Base-by-base conservation (phyloP, 2,329 filamentous ascomycete genomes). In the Aspergillus proliferans region DNA sequence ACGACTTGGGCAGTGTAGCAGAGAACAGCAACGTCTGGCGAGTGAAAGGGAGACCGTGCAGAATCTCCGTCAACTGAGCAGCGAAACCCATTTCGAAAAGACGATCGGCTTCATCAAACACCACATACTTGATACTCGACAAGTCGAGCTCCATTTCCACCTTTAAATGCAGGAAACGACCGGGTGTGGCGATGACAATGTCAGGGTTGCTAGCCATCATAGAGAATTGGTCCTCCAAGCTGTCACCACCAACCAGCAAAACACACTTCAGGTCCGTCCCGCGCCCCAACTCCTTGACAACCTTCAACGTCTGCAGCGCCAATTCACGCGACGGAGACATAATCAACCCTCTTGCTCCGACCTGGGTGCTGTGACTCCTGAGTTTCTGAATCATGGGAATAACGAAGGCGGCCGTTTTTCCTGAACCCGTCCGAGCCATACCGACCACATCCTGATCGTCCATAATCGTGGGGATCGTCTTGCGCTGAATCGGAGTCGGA, bases 71-170 rank as follows among this genome's bases (percentile, higher is more conserved):
- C 58, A 98, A 76, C 64, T 98, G 93, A 3, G 88, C 84, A 4
- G 91, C 90, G 66, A 98, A 98, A 59, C 93, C 94, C 92, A 98
- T 96, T 66, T 98, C 93, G 69, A 98, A 98, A 18, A 98, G 76
- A 47, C 93, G 82, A 76, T 98, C 93, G 1, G 93, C 93, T 69
- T 98, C 93, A 66, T 98, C 93, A 56, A 98, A 98, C 7, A 98
- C 93, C 21, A 95, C 88, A 63, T 98, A 98, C 58, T 83, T 81
- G 52, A 98, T 85, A 3, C 89, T 95, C 0, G 86, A 89, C n/a
- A 98, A 74, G 62, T 96, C 88, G 46, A 98, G 71, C 8, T 79
- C 78, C 94, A 98, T 98, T 66, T 98, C 93, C 18, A 97, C 92
- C 71, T 97, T 94, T 55, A 98, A 72, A 76, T 98, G 93, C 58